Evolutionary conservation across 2,329 filamentous ascomycete species (phyloP).

Genomic region (Aspergillus intermedius): DNA sequence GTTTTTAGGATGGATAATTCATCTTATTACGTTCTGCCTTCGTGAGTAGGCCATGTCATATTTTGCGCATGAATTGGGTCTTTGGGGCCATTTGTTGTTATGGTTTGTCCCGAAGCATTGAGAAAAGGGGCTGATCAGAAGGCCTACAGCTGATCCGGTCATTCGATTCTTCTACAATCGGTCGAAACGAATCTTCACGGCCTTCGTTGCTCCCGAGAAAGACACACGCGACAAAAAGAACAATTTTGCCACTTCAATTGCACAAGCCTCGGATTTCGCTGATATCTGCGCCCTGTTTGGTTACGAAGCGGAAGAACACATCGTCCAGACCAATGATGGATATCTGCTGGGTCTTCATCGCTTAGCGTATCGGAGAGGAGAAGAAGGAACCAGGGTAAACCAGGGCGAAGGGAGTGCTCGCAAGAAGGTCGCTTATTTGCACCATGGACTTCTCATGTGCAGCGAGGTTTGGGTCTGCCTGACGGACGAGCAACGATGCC

Average conservation of each 20-base stretch:
- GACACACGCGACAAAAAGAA: constrained; percentile 64
- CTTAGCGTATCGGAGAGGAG: constrained; percentile 72
- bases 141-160: constrained; percentile 60
- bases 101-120: not conserved
- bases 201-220: constrained; percentile 63
- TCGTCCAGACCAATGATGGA: constrained; percentile 89
- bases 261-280: constrained; percentile 83
- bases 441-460: constrained; percentile 97
- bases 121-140: constrained; percentile 13
- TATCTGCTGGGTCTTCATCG: constrained; percentile 88
- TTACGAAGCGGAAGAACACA: constrained; percentile 91
- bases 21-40: constrained; percentile 79
- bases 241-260: constrained; percentile 66
- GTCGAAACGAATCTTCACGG: constrained; percentile 77
- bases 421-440: constrained; percentile 87
- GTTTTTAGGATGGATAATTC: constrained; percentile 71
- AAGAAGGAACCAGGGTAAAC: constrained; percentile 75
- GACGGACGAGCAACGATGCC: constrained; percentile 75
- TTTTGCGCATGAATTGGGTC: not conserved
- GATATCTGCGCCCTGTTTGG: constrained; percentile 89
- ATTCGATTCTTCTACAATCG: constrained; percentile 75
- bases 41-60: constrained; percentile 50
- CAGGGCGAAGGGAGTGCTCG: constrained; percentile 54
- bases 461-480: constrained; percentile 96
- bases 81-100: not conserved